Percentiles rank a stretch among this genome's conserved stretches.
phyloP scores from a whole-genome alignment of 306 rosid species.

The Benincasa hispida region DNA sequence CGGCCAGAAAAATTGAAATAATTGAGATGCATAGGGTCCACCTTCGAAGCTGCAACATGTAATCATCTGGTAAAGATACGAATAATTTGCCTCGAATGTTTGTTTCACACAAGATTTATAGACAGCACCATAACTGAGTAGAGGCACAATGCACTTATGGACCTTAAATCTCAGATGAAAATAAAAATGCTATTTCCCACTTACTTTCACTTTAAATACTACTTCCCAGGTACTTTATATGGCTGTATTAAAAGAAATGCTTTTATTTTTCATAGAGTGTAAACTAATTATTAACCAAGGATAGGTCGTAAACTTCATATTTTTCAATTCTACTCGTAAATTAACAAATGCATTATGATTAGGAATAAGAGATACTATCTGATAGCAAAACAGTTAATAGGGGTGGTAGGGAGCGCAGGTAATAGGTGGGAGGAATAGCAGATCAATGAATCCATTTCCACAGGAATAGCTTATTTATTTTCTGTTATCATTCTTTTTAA shows the following conservation, averaged over 20 bases:
- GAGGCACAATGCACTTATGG: not conserved
- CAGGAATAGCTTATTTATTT: no score
- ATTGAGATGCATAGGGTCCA: conserved; percentile 75
- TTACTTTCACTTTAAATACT: not conserved
- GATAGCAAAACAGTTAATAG: not conserved
- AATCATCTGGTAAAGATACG: not conserved
- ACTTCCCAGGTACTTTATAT: not conserved
- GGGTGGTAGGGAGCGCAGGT: not conserved
- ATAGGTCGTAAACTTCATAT: not conserved
- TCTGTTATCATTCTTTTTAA: no score
- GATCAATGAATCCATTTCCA: not conserved
- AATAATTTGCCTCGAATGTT: not conserved
- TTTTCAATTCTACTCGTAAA: not conserved
- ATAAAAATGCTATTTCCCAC: not conserved
- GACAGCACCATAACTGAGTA: not conserved
- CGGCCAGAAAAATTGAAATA: conserved; percentile 84
- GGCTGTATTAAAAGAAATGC: not conserved
- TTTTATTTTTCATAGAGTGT: not conserved
- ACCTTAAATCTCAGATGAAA: not conserved
- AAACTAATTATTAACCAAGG: not conserved
- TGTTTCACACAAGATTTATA: not conserved
- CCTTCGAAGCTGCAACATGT: conserved; percentile 65
- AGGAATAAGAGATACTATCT: not conserved
- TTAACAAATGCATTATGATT: not conserved
- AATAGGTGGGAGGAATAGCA: not conserved